Percentiles rank a stretch among this genome's conserved stretches.
phyloP scores from a whole-genome alignment of 768 basidiomycete genomes.

The Boletellus sp. region DNA sequence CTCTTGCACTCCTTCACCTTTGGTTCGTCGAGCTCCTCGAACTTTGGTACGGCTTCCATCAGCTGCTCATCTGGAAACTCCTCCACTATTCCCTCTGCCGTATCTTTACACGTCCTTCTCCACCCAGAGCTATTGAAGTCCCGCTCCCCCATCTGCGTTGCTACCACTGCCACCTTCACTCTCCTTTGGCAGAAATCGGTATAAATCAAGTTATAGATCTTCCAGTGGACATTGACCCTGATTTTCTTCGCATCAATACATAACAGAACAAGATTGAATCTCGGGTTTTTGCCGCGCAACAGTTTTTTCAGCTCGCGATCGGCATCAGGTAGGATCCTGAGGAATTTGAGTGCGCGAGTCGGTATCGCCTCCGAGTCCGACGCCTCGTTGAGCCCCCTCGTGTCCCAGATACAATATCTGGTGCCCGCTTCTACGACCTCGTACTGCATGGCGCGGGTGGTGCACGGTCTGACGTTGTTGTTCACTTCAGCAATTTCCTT shows the following conservation, averaged over 20 bases:
- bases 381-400: slow-evolving; percentile 24
- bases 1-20: slow-evolving; percentile 16
- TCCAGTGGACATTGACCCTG: slow-evolving; percentile 13
- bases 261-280: slow-evolving; percentile 18
- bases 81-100: slow-evolving; percentile 7
- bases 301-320: slow-evolving; percentile 17
- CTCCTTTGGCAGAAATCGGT: slow-evolving; percentile 11
- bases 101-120: slow-evolving; percentile 13
- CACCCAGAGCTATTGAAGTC: slow-evolving; percentile 10
- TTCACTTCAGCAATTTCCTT: slow-evolving; percentile 7
- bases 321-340: slow-evolving; percentile 9
- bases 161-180: slow-evolving; percentile 16
- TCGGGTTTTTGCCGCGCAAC: slow-evolving; percentile 10
- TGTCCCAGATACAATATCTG: slow-evolving; percentile 22
- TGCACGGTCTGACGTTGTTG: slow-evolving; percentile 23
- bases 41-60: slow-evolving; percentile 21
- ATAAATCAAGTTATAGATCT: slow-evolving; percentile 17
- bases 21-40: slow-evolving; percentile 9
- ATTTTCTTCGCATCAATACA: slow-evolving; percentile 22
- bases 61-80: slow-evolving; percentile 10
- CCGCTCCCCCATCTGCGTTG: slow-evolving; percentile 9
- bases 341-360: neutral
- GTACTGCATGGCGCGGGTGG: slow-evolving; percentile 3
- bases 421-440: slow-evolving; percentile 3
- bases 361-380: slow-evolving; percentile 1